Conservation (phyloP, 148 eudicot species). For the Cornus controversa region DNA sequence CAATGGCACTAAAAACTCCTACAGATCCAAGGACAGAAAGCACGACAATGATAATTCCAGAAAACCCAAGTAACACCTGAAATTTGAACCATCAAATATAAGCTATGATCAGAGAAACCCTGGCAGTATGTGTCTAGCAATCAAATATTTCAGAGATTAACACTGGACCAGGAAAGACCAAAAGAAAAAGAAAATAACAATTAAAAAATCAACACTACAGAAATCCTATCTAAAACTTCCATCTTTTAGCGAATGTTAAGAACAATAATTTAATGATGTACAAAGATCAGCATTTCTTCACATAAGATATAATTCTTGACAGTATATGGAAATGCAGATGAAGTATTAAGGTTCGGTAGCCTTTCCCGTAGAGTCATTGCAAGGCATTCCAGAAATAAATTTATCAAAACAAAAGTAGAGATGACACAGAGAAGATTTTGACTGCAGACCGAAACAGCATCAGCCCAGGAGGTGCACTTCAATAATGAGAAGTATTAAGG, state of each 20-base stretch:
- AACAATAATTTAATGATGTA: neutral
- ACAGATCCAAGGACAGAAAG: conserved; percentile 68
- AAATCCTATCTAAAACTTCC: neutral
- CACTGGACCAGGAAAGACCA: too few relatives aligned
- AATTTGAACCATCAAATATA: neutral
- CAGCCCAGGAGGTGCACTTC: too few relatives aligned
- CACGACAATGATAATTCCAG: conserved; percentile 57
- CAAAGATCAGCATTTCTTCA: neutral
- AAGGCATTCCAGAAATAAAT: too few relatives aligned
- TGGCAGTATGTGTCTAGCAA: neutral
- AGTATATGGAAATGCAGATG: too few relatives aligned
- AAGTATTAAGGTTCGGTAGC: too few relatives aligned
- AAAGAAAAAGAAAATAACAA: neutral
- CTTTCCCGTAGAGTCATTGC: too few relatives aligned
- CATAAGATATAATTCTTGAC: too few relatives aligned
- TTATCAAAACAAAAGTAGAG: too few relatives aligned
- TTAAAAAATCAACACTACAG: neutral
- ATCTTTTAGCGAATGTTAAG: neutral
- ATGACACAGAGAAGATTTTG: too few relatives aligned
- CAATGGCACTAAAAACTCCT: conserved; percentile 62
- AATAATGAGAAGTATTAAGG: too few relatives aligned
- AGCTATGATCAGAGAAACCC: neutral
- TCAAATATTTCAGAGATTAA: neutral
- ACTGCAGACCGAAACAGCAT: too few relatives aligned
- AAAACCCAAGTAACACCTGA: conserved; percentile 69